phyloP scores from a whole-genome alignment of 176 grass and related monocot species.

The Oropetium thomaeum region DNA sequence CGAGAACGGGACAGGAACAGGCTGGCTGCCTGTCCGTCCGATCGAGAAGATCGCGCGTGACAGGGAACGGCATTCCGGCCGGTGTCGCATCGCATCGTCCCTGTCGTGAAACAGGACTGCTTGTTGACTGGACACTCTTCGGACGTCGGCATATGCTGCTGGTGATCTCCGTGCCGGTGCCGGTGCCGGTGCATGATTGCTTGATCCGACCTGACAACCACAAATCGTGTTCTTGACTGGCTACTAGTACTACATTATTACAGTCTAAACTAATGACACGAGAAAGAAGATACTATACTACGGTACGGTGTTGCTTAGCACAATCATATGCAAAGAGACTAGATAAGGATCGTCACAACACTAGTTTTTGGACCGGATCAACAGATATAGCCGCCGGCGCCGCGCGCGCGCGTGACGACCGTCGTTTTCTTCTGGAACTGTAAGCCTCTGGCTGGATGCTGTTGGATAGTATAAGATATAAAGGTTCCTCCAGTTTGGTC shows the following conservation, averaged over 20 bases:
- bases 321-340: not conserved
- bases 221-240: not conserved
- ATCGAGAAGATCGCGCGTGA: not conserved
- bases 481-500: not conserved
- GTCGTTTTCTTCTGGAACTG: not conserved
- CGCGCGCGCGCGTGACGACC: not conserved
- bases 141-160: not conserved
- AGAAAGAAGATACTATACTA: not conserved
- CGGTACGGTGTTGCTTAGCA: not conserved
- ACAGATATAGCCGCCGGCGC: constrained; percentile 1
- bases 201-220: not conserved
- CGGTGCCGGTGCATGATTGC: not conserved
- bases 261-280: too few relatives aligned
- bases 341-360: not conserved
- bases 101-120: not conserved
- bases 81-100: not conserved
- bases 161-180: too few relatives aligned
- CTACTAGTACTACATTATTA: too few relatives aligned
- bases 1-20: too few relatives aligned
- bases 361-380: not conserved
- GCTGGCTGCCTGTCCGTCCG: not conserved
- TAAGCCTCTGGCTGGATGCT: too few relatives aligned
- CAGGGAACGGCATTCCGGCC: not conserved
- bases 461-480: not conserved
- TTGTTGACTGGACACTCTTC: constrained; percentile 16